phyloP scores from a whole-genome alignment of 768 basidiomycete genomes.

The Neoboletus brunneissimus region DNA sequence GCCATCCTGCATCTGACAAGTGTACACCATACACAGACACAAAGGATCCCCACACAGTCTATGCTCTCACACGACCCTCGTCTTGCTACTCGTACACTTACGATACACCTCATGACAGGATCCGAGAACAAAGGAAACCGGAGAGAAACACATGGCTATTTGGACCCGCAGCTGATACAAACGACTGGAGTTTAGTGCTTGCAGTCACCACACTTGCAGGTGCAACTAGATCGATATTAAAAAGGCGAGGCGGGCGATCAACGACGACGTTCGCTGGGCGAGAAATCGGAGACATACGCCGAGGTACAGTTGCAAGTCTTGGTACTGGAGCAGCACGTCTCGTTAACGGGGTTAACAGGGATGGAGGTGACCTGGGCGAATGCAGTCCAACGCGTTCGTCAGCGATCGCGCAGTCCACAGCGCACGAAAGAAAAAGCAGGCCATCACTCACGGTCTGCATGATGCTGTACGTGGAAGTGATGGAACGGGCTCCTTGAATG shows the following conservation, averaged over 20 bases:
- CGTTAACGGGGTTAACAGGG: slow-evolving; percentile 20
- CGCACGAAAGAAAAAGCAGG: background rate
- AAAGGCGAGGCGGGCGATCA: background rate
- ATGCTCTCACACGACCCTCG: background rate
- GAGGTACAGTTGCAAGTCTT: slow-evolving; percentile 13
- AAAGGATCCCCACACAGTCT: background rate
- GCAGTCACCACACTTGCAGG: slow-evolving; percentile 21
- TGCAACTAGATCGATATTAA: slow-evolving; percentile 3
- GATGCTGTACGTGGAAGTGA: background rate
- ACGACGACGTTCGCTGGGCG: background rate
- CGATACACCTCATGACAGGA: background rate
- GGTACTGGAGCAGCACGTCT: slow-evolving; percentile 18
- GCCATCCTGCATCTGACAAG: background rate
- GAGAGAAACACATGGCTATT: background rate
- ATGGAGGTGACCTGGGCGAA: slow-evolving; percentile 3
- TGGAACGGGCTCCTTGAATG: background rate
- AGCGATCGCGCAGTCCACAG: background rate
- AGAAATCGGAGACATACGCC: background rate
- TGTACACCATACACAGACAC: background rate
- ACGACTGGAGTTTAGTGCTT: slow-evolving; percentile 7
- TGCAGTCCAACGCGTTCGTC: background rate
- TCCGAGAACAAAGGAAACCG: background rate
- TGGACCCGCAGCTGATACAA: too few species aligned
- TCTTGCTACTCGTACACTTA: background rate
- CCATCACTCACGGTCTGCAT: slow-evolving; percentile 18